Evolutionary conservation across 2,329 filamentous ascomycete species (phyloP), one percentile per base, ranked within the genome.

Genomic region (Sphaerulina musiva): DNA sequence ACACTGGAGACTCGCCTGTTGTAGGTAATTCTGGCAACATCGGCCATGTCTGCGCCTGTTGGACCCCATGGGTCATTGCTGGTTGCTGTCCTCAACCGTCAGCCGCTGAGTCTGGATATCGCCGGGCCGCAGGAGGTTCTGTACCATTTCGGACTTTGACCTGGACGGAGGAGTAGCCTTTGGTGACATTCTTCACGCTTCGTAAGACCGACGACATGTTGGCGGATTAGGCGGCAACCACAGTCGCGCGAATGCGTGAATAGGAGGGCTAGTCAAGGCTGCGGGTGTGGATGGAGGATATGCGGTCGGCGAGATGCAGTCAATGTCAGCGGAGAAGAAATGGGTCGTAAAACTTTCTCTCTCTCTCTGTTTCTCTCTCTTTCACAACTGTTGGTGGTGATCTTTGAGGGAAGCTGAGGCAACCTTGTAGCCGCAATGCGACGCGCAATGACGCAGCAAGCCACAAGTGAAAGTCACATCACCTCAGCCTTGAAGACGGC

Each of bases 31-130:
- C 93, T 89, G 72, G 93, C 90, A 69, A 98, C 96, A 75, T 98
- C 93, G 74, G 87, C 89, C 93, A 98, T 97, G 72, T 98, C 92
- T 56, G 90, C 95, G 57, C 93, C 93, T 42, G 92, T 95, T 49
- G 93, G 93, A 62, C 93, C 93, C 93, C 93, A 98, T 76, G 91
- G 89, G 70, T 97, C 93, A 72, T 98, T 98, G 76, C 91, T 97
- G 59, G 93, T 98, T 59, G 93, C 93, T 97, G 70, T 57, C 62
- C n/a, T 29, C 54, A 57, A 48, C 40, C 7, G 44, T 59, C 45
- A 62, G 63, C 51, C 51, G 45, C 46, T 55, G 48, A 54, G 46
- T n/a, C 17, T 44, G 29, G 34, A 38, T 47, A 46, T 17, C 5
- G 26, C 26, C 2, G 4, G 26, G 26, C 5, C 26, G 26, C 41